phyloP scores from a whole-genome alignment of 768 basidiomycete genomes.

The Tubosaeta brunneosetosa region DNA sequence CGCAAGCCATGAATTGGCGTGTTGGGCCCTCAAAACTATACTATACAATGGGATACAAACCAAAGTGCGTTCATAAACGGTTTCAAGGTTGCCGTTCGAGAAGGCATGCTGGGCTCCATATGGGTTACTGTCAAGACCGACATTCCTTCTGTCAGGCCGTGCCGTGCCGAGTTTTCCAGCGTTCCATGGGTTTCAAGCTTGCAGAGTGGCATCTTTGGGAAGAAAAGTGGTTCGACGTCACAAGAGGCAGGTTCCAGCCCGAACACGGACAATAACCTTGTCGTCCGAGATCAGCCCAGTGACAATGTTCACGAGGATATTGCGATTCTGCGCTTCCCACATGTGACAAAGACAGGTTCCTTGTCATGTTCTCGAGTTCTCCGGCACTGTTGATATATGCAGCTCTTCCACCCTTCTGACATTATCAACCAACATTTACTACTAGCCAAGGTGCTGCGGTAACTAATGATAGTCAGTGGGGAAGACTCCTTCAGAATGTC shows the following conservation, averaged over 20 bases:
- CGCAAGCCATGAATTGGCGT: slow-evolving; percentile 4
- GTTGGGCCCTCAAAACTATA: not conserved
- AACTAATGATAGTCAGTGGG: slow-evolving; percentile 6
- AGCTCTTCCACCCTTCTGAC: slow-evolving; percentile 14
- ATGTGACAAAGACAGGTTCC: not conserved
- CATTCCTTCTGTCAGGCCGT: not conserved
- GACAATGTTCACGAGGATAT: not conserved
- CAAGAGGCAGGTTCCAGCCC: not conserved
- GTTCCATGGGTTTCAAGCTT: not conserved
- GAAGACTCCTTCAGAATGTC: slow-evolving; percentile 1
- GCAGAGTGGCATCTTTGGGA: not conserved
- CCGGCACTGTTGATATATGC: not conserved
- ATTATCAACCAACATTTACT: slow-evolving; percentile 8
- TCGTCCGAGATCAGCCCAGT: not conserved
- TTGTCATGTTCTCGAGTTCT: not conserved
- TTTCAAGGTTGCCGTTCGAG: slow-evolving; percentile 12
- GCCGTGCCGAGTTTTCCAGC: not conserved
- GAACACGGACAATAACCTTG: not conserved
- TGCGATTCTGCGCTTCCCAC: slow-evolving; percentile 1
- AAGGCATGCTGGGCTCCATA: not conserved
- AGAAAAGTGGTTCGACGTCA: not conserved
- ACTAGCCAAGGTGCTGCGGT: slow-evolving; percentile 1
- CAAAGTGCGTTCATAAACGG: slow-evolving; percentile 22
- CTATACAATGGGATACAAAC: slow-evolving; percentile 2
- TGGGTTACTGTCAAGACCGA: not conserved